Conservation (phyloP, 345 rosid genomes). For the Eucalyptus tenuipes region DNA sequence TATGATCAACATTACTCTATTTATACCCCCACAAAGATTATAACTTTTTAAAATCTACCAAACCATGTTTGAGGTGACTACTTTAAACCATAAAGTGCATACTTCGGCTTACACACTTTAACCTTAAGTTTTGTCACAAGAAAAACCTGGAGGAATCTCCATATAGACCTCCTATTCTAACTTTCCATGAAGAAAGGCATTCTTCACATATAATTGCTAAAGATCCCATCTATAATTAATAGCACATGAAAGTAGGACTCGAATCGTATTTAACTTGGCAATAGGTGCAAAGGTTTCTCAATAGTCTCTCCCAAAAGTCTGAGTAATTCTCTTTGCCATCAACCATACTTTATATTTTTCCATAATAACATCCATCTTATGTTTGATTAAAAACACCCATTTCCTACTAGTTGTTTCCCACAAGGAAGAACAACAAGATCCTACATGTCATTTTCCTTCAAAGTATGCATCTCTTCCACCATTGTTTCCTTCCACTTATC, state of each 20-base stretch:
- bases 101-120: fast-evolving
- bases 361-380: fast-evolving
- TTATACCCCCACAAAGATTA: background rate
- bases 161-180: too few species aligned
- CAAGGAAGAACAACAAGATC: background rate
- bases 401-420: background rate
- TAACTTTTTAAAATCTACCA: background rate
- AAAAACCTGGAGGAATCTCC: background rate
- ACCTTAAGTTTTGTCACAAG: background rate
- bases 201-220: too few species aligned
- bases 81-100: background rate
- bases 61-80: background rate
- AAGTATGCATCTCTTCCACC: too few species aligned
- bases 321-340: too few species aligned
- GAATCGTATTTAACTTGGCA: background rate
- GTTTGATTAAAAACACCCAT: too few species aligned
- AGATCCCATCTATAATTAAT: too few species aligned
- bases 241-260: background rate
- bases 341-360: fast-evolving
- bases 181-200: too few species aligned
- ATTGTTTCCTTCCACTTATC: too few species aligned
- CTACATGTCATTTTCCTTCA: background rate
- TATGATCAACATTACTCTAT: background rate
- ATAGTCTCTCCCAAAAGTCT: background rate
- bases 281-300: background rate